Base-by-base conservation (phyloP, 345 rosid genomes). In the Turnera subulata region DNA sequence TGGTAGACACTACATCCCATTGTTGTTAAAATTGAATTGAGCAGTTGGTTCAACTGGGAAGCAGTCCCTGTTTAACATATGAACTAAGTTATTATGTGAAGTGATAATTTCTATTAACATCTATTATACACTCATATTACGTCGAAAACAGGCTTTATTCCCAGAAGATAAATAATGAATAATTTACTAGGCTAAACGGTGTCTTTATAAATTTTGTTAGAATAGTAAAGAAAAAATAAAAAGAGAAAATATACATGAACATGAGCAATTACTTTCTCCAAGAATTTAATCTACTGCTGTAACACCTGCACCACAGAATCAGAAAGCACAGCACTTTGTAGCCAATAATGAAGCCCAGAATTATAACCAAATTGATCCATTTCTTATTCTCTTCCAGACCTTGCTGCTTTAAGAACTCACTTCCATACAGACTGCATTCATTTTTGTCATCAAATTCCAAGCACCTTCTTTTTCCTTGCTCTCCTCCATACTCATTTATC, bases 281-380 rank as follows among this genome's bases (percentile, higher is more conserved):
- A 25, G 13, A 35, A 59, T 14, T 39, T 53, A 44, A 67, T 83
- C 83, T 80, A 39, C 72, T 66, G 71, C 78, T 80, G 63, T 64
- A 80, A 71, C 84, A 79, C 79, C 91, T 82, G 38, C 26, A 81
- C 95, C 85, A 80, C 68, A 91, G 64, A 59, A 91, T 86, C 50
- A 83, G 53, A 64, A 81, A 82, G 17, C 90, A 86, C 16, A 91
- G 77, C 55, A 82, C 73, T 73, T 95, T 84, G 51, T 88, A 88
- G 12, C 92, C 90, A 13, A 84, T 51, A 23, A 92, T 78, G 69
- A 89, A 92, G 53, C 85, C 58, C 55, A 74, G 59, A 84, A 89
- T 92, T 56, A 92, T 81, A 39, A 69, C 80, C 48, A 92, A 71
- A 61, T 88, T 86, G 61, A 71, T 82, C 96, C 96, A 88, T 73